phyloP scores from a whole-genome alignment of 805 yeast genomes.

The Saturnispora silvae region DNA sequence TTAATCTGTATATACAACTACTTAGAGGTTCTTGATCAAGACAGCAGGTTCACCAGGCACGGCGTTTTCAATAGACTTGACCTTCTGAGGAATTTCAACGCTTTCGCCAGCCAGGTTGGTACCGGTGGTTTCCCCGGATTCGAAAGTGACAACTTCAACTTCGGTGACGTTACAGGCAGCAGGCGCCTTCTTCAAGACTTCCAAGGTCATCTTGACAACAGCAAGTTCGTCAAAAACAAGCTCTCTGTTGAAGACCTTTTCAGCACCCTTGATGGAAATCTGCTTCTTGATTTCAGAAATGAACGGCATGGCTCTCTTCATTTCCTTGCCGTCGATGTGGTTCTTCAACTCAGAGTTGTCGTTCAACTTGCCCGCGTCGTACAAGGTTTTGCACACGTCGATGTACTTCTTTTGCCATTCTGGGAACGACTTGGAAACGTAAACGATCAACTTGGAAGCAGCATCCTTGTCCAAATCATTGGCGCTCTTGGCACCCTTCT shows the following conservation, averaged over 20 bases:
- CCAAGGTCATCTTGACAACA: slow-evolving; percentile 45
- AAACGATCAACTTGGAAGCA: slow-evolving; percentile 66
- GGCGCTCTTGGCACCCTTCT: slow-evolving; percentile 75
- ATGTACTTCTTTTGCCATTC: slow-evolving; percentile 54
- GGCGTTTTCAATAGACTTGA: slow-evolving; percentile 70
- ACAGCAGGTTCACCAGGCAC: slow-evolving; percentile 94
- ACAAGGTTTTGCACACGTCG: slow-evolving; percentile 64
- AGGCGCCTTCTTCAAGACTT: slow-evolving; percentile 53
- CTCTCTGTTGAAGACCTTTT: slow-evolving; percentile 80
- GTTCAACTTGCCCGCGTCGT: slow-evolving; percentile 50
- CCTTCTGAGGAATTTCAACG: slow-evolving; percentile 49
- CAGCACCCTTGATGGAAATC: slow-evolving; percentile 57
- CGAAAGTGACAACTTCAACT: slow-evolving; percentile 51
- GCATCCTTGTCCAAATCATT: slow-evolving; percentile 63
- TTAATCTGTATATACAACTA: too few relatives aligned
- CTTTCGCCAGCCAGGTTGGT: slow-evolving; percentile 60
- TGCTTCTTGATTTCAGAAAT: slow-evolving; percentile 79
- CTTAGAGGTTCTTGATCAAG: slow-evolving; percentile 51
- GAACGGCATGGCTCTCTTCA: slow-evolving; percentile 98
- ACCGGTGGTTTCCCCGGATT: slow-evolving; percentile 55
- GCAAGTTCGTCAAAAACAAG: slow-evolving; percentile 71
- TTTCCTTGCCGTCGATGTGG: slow-evolving; percentile 66
- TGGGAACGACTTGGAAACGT: slow-evolving; percentile 70
- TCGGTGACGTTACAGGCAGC: slow-evolving; percentile 45
- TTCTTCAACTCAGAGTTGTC: slow-evolving; percentile 57